phyloP scores from a whole-genome alignment of 2,329 filamentous ascomycete genomes.

The Boeremia exigua region DNA sequence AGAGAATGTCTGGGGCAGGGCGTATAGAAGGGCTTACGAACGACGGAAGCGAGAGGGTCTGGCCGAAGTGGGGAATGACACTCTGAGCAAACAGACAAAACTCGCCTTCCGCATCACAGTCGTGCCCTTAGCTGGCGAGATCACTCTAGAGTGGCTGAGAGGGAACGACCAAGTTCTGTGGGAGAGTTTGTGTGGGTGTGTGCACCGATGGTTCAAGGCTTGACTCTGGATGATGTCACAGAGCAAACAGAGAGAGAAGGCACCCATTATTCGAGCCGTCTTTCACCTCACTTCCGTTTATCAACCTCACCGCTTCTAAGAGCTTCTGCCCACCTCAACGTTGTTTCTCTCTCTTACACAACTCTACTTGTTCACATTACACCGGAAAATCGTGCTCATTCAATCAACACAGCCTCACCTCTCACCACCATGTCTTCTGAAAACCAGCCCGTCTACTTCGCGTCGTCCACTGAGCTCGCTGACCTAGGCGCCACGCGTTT shows the following conservation, averaged over 20 bases:
- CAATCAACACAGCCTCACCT: not conserved
- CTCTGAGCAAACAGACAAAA: not conserved
- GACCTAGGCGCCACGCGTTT: conserved; percentile 40
- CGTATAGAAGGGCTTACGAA: conserved; percentile 69
- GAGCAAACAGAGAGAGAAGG: not conserved
- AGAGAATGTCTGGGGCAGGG: conserved; percentile 80
- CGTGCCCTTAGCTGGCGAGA: conserved; percentile 42
- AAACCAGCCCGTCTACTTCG: conserved; percentile 10
- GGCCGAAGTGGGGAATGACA: conserved; percentile 21
- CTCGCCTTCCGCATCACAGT: conserved; percentile 47
- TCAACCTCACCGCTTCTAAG: too few species aligned
- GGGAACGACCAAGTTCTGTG: conserved; percentile 77
- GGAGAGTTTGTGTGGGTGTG: conserved; percentile 84
- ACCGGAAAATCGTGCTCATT: not conserved
- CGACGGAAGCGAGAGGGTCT: conserved; percentile 29
- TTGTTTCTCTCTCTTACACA: not conserved
- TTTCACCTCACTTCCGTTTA: not conserved
- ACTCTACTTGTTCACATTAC: not conserved
- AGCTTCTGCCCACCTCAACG: too few species aligned
- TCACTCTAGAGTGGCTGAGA: conserved; percentile 72
- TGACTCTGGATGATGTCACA: not conserved
- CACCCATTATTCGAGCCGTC: not conserved
- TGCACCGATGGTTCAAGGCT: conserved; percentile 25
- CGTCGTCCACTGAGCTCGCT: conserved; percentile 27
- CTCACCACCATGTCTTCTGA: not conserved